Percentiles rank a stretch among this genome's conserved stretches.
Evolutionary conservation across 495 filamentous ascomycete species (phyloP).

Genomic region (Penicillium canariense): DNA sequence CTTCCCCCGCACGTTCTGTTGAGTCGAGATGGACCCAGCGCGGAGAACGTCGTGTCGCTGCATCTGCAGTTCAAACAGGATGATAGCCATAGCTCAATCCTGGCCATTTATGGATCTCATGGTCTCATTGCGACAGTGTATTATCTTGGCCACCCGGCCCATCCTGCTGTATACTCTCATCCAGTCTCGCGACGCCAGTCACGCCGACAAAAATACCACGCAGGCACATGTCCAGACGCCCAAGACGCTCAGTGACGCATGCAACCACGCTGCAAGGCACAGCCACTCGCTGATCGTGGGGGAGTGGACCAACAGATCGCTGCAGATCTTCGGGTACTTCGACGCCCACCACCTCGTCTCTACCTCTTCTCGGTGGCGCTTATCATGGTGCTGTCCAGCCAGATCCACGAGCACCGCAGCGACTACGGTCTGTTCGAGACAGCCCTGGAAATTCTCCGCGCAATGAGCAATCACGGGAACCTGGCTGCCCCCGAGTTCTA

Average conservation of each 20-base stretch:
- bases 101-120: neutral
- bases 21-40: constrained; percentile 12
- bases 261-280: constrained; percentile 32
- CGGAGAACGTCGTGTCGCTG: constrained; percentile 28
- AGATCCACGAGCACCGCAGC: constrained; percentile 18
- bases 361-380: constrained; percentile 34
- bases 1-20: constrained; percentile 28
- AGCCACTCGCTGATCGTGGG: constrained; percentile 31
- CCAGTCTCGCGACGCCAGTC: constrained; percentile 9
- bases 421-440: constrained; percentile 30
- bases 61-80: constrained; percentile 38
- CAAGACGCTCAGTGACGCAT: constrained; percentile 32
- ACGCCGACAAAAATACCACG: constrained; percentile 11
- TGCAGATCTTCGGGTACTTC: constrained; percentile 35
- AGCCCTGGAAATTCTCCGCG: constrained; percentile 26
- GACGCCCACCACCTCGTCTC: constrained; percentile 39
- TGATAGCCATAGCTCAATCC: neutral
- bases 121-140: constrained; percentile 16
- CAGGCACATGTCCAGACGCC: constrained; percentile 16
- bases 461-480: constrained; percentile 32
- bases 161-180: constrained; percentile 29
- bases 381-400: constrained; percentile 33
- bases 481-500: constrained; percentile 33
- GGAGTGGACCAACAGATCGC: constrained; percentile 36
- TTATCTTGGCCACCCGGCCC: constrained; percentile 33